Conservation (phyloP, 2,329 filamentous ascomycete genomes). For the Dendryphion nanum region DNA sequence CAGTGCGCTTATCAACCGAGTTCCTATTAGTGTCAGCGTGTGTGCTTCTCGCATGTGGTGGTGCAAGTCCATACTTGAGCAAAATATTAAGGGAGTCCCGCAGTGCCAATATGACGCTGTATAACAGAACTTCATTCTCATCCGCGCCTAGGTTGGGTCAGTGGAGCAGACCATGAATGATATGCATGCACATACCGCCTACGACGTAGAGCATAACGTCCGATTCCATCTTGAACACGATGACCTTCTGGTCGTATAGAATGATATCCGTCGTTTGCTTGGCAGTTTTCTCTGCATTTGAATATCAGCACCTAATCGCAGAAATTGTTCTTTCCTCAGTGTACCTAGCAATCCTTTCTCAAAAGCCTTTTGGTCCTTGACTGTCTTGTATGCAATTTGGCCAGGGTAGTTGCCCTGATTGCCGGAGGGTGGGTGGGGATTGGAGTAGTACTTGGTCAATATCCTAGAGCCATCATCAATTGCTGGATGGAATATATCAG, state of each 20-base stretch:
- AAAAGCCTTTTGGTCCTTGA: constrained; percentile 94
- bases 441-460: constrained; percentile 88
- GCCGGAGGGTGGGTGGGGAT: constrained; percentile 65
- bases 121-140: constrained; percentile 95
- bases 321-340: not conserved
- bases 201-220: constrained; percentile 97
- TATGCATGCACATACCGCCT: constrained; percentile 59
- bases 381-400: constrained; percentile 77
- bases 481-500: constrained; percentile 42
- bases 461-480: constrained; percentile 88
- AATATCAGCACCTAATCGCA: not conserved
- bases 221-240: constrained; percentile 96
- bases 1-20: constrained; percentile 94
- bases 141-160: constrained; percentile 71
- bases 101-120: constrained; percentile 85
- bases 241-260: constrained; percentile 92
- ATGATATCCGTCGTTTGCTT: constrained; percentile 97
- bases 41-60: too few species aligned
- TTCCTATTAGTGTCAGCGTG: constrained; percentile 58
- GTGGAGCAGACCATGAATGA: too few species aligned
- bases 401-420: constrained; percentile 59
- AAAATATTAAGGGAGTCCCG: constrained; percentile 86
- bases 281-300: constrained; percentile 70
- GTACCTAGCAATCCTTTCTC: constrained; percentile 81
- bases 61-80: constrained; percentile 90